These are phyloP conservation scores for Fraxinus ornus DNA, from an alignment of 305 asterid genomes.

Conservation along the genomic window DNA sequence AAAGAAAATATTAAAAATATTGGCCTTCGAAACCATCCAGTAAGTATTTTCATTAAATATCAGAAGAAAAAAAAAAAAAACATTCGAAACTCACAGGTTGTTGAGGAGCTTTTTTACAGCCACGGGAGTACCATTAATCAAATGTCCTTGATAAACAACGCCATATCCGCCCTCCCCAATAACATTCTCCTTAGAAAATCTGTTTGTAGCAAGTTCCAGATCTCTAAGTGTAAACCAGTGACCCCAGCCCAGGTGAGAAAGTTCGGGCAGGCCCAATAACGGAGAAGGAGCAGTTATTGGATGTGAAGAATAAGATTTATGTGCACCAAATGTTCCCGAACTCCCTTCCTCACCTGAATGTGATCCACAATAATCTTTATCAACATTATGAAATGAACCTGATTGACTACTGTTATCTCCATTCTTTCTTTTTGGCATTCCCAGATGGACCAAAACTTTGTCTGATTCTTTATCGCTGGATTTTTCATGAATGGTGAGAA, in stretches of 20 bases:
- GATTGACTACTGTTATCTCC: conserved; percentile 57
- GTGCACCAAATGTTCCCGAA: conserved; percentile 48
- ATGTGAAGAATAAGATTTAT: conserved; percentile 55
- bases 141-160: conserved; percentile 72
- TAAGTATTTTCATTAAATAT: background rate
- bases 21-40: background rate
- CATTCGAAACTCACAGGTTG: conserved; percentile 66
- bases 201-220: conserved; percentile 75
- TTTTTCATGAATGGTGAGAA: conserved; percentile 74
- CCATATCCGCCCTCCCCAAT: conserved; percentile 98
- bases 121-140: conserved; percentile 75
- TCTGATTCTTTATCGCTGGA: conserved; percentile 69
- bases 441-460: conserved; percentile 69
- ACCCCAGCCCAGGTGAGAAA: conserved; percentile 97
- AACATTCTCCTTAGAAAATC: conserved; percentile 80
- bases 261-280: conserved; percentile 76
- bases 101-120: conserved; percentile 92
- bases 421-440: conserved; percentile 54
- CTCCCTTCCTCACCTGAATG: conserved; percentile 83
- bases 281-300: conserved; percentile 87
- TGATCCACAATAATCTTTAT: conserved; percentile 53
- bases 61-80: conserved; percentile 1
- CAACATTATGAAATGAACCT: conserved; percentile 64
- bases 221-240: conserved; percentile 97
- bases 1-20: conserved; percentile 3